These are phyloP conservation scores for Stachybotrys echinatus DNA, from an alignment of 2,329 filamentous ascomycete species.

Conservation along the genomic window DNA sequence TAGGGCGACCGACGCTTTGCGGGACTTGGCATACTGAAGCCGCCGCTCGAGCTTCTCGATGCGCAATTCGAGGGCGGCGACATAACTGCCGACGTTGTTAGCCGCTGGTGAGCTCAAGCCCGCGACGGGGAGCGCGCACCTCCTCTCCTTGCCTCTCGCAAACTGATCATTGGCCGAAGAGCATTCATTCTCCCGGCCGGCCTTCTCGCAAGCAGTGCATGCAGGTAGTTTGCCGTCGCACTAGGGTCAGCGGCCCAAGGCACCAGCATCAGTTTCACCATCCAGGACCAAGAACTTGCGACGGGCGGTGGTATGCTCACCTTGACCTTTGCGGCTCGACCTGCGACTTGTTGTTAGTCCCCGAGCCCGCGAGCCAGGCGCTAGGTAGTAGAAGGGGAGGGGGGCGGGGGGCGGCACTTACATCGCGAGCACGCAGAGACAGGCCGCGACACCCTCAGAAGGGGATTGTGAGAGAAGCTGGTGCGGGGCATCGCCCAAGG, in stretches of 20 bases:
- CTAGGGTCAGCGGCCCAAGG: slow-evolving; percentile 27
- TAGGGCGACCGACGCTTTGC: slow-evolving; percentile 65
- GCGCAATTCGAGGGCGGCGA: slow-evolving; percentile 86
- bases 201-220: slow-evolving; percentile 91
- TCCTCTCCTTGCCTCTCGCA: slow-evolving; percentile 89
- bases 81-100: slow-evolving; percentile 55
- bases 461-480: slow-evolving; percentile 49
- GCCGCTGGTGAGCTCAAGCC: background rate
- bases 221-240: slow-evolving; percentile 95
- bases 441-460: slow-evolving; percentile 69
- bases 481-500: slow-evolving; percentile 34
- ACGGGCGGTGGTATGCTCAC: slow-evolving; percentile 26
- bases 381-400: background rate
- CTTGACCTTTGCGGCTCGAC: slow-evolving; percentile 89
- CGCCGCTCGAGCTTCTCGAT: slow-evolving; percentile 83
- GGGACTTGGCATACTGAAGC: slow-evolving; percentile 63
- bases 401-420: slow-evolving; percentile 21
- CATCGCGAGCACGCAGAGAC: slow-evolving; percentile 78
- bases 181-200: slow-evolving; percentile 79
- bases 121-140: slow-evolving; percentile 36
- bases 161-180: slow-evolving; percentile 95
- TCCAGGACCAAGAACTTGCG: background rate
- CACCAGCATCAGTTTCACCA: slow-evolving; percentile 6
- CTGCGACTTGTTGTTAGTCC: slow-evolving; percentile 24
- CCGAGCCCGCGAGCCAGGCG: slow-evolving; percentile 1